Evolutionary conservation across 1,284 basidiomycete species (phyloP), one percentile per base, ranked within the genome.

Genomic region (Anthracocystis setariae): DNA sequence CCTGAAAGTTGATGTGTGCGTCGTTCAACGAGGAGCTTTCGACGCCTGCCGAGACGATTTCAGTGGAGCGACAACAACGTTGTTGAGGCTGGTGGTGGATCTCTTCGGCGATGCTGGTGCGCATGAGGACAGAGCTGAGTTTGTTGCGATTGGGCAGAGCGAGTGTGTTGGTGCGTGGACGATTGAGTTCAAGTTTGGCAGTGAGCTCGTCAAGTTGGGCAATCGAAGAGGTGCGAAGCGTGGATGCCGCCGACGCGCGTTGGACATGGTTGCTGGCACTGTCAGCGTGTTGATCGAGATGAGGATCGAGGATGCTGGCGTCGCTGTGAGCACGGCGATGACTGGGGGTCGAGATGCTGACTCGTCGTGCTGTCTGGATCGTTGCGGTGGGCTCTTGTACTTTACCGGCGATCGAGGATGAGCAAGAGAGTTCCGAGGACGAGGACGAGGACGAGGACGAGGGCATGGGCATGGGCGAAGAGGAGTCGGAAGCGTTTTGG

Each of bases 301-400:
- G 47, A 5, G 67, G 59, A 12, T 66, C 68, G 17, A 65, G 27
- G 7, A 59, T 23, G 52, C 62, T 62, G 27, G 50, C 51, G 10
- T 71, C 68, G 48, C 68, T 71, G 35, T 63, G 54, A 3, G 59
- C 63, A 25, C 68, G 68, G 18, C 68, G 50, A 40, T 71, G 68
- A 0, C 47, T 17, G 8, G 68, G 68, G 2, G 68, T 71, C 10
- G 68, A 46, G 40, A 71, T 51, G 46, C 53, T 62, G 47, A 71
- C 66, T 10, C 63, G 51, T 5, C 54, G 60, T 12, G 66, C 60
- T 2, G 46, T 44, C 27, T 52, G 50, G 57, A 66, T 60, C 38
- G 38, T 44, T 20, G 57, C 53, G 4, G 23, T 39, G 2, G 32
- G 18, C 17, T 49, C 56, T 48, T 32, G 25, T 40, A 45, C 12